Conservation (phyloP, 768 basidiomycete species). For the Tylopilus vinaceipallidus region DNA sequence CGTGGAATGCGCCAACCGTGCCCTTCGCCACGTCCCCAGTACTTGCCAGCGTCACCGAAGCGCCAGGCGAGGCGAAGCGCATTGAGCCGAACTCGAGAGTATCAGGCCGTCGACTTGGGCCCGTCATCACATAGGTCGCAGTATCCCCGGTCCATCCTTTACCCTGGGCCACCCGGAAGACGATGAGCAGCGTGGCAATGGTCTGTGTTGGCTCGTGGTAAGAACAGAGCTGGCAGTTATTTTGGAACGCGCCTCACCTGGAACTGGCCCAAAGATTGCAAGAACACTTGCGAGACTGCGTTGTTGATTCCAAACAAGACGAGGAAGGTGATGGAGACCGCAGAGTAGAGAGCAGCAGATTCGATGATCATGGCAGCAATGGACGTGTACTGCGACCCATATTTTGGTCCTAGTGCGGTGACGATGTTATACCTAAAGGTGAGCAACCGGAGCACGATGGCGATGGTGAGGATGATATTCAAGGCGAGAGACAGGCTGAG, state of each 20-base stretch:
- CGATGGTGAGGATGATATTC: slow-evolving; percentile 33
- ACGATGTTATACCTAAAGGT: slow-evolving; percentile 9
- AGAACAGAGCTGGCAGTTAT: neutral
- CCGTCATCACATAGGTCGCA: neutral
- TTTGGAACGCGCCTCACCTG: neutral
- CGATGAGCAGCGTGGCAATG: neutral
- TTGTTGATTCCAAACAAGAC: neutral
- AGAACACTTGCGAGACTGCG: neutral
- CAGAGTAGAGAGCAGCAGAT: neutral
- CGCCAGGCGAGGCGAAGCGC: no score
- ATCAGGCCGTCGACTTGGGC: neutral
- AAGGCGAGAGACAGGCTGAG: slow-evolving; percentile 27
- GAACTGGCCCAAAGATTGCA: neutral
- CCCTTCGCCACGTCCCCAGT: no score
- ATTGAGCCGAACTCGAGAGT: no score
- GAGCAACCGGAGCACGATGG: slow-evolving; percentile 30
- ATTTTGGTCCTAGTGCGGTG: neutral
- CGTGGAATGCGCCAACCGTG: no score
- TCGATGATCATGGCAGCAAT: neutral
- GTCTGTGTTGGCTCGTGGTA: neutral
- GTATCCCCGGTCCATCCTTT: neutral
- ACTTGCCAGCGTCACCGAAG: no score
- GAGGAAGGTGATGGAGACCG: neutral
- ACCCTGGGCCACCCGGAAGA: neutral
- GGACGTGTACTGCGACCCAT: neutral